phyloP scores from a whole-genome alignment of 2,329 filamentous ascomycete genomes.

The Zarea fungicola region DNA sequence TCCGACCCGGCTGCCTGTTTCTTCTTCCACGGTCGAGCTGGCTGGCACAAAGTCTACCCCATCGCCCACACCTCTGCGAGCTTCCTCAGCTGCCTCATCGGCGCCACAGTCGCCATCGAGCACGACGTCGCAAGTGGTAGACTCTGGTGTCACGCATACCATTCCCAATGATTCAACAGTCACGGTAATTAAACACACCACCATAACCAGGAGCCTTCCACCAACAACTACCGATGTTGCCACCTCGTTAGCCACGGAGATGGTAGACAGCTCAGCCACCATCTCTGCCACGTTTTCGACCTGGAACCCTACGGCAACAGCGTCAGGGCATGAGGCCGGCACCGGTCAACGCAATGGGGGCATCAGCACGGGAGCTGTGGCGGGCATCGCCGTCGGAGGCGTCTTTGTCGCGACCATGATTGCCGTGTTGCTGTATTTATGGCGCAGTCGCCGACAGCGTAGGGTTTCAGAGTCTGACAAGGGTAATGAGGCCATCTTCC shows the following conservation, averaged over 20 bases:
- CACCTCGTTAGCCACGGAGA: not conserved
- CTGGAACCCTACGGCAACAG: not conserved
- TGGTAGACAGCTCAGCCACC: not conserved
- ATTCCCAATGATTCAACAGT: conserved; percentile 30
- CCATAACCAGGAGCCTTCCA: conserved; percentile 18
- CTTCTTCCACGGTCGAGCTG: not conserved
- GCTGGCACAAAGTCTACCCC: not conserved
- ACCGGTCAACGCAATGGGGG: not conserved
- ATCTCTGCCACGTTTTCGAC: not conserved
- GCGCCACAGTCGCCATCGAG: conserved; percentile 1
- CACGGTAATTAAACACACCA: conserved; percentile 31
- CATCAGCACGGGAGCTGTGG: not conserved
- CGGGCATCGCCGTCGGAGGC: conserved; percentile 24
- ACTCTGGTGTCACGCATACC: conserved; percentile 32
- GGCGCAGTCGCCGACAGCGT: not conserved
- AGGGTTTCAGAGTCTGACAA: not conserved
- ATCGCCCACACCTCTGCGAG: not conserved
- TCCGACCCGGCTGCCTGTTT: too few species aligned
- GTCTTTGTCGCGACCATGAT: conserved; percentile 30
- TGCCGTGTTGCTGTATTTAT: conserved; percentile 22
- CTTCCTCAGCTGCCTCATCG: not conserved
- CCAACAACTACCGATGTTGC: conserved; percentile 22
- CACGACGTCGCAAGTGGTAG: conserved; percentile 24
- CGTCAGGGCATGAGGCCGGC: not conserved
- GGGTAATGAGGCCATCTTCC: not conserved